Evolutionary conservation across 1,284 basidiomycete genomes (phyloP), one percentile per base, ranked within the genome.

Genomic region (Dichomitus squalens): DNA sequence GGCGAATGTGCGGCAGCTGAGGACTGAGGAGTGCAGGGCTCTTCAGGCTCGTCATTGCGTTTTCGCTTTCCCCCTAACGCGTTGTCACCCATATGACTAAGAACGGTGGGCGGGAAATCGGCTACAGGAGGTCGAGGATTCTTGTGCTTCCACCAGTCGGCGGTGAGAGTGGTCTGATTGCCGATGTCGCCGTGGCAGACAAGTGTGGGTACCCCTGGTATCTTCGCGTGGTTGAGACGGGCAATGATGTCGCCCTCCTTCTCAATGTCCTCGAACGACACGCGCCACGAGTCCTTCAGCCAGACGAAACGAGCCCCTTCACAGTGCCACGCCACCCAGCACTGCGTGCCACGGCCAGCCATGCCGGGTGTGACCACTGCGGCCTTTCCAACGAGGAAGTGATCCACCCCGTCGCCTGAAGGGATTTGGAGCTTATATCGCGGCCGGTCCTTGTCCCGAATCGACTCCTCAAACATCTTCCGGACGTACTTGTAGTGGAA

Each of bases 241-340:
- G 14, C 36, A 14, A 53, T 20, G 2, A 53, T 41, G 7, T 46
- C 29, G 16, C 51, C 51, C 21, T 53, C 51, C 1, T 31, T 25
- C 3, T n/a, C 31, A n/a, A 34, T 33, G 33, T 23, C 20, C n/a
- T 23, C 1, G 34, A 27, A 36, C 12, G 23, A 6, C 0, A 21
- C 16, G 5, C 34, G 49, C 54, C 54, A 56, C 3, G 34, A 27
- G 25, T 56, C 54, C 49, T 56, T 56, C 11, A 56, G 54, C 25
- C 34, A 51, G 3, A 46, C 41, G 18, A 56, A 51, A 1, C 48
- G 49, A 16, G n/a, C 20, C 1, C n/a, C 27, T n/a, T n/a, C 2
- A 23, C 29, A 29, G 20, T 48, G 39, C n/a, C 31, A 40, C 3
- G 53, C 53, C 12, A 56, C 23, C 9, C n/a, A 56, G 9, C 49